Evolutionary conservation across 2,329 filamentous ascomycete species (phyloP), one percentile per base, ranked within the genome.

Genomic region (Pseudomassariella vexata): DNA sequence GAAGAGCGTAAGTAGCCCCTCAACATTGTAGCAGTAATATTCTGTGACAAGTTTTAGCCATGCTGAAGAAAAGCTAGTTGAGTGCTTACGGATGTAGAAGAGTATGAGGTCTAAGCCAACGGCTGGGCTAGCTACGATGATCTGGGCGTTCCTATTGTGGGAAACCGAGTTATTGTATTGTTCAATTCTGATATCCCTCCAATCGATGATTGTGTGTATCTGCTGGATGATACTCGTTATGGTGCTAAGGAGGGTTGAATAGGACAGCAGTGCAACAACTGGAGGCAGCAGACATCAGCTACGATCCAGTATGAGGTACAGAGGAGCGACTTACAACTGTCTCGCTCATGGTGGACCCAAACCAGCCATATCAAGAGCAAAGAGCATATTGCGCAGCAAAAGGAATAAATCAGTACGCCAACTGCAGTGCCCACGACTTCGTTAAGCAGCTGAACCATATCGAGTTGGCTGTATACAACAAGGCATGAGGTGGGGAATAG

Each of bases 1-100:
- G 34, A 63, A 68, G 5, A 69, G 48, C 5, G 64, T 53, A 20
- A 68, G 52, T 19, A 68, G 47, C 7, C 63, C 52, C 45, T 69
- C 63, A n/a, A 65, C 63, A 47, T 67, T 70, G 42, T 71, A 71
- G 19, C 56, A 58, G 37, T 69, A 70, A 30, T 63, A 69, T 43
- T 70, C 67, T 71, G 29, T 1, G 5, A 11, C 1, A 22, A 38
- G 16, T 34, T 38, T 48, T 25, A 47, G 41, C 26, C 2, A 16
- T 22, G 19, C 3, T 9, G 17, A 17, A 14, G 3, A 3, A 11
- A 8, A 24, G 12, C 6, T 4, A 7, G n/a, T 19, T 9, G 5
- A 4, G 10, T 30, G 9, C 65, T 30, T 48, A 69, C 66, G 67
- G 37, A 70, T 67, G 35, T 65, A 69, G 40, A 63, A 70, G 3